Evolutionary conservation across 1,139 yeast species (phyloP).

Genomic region (Ashbya aceris): DNA sequence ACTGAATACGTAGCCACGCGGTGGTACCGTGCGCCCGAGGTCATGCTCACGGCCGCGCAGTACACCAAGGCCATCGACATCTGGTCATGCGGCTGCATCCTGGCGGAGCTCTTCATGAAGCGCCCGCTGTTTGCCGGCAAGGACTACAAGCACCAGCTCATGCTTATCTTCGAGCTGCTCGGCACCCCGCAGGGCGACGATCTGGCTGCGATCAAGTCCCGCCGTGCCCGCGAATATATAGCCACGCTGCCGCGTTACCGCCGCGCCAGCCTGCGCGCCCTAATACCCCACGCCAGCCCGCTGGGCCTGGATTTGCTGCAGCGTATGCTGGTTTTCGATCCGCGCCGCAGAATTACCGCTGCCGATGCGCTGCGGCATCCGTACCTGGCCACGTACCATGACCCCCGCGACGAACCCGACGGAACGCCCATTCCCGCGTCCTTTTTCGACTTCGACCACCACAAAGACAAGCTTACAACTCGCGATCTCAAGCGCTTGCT

Average conservation of each 20-base stretch:
- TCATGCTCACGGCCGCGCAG: slow-evolving; percentile 88
- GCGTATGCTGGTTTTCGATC: slow-evolving; percentile 70
- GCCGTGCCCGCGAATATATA: slow-evolving; percentile 81
- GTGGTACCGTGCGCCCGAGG: slow-evolving; percentile 97
- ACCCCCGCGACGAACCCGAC: slow-evolving; percentile 72
- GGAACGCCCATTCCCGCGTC: slow-evolving; percentile 65
- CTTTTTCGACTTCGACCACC: slow-evolving; percentile 75
- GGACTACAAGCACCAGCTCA: slow-evolving; percentile 85
- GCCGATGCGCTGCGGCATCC: slow-evolving; percentile 78
- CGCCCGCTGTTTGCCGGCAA: slow-evolving; percentile 89
- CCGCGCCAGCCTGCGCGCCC: slow-evolving; percentile 43
- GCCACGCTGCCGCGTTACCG: slow-evolving; percentile 55
- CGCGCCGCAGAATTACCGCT: slow-evolving; percentile 66
- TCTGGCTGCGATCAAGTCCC: slow-evolving; percentile 66
- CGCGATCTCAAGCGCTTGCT: slow-evolving; percentile 63
- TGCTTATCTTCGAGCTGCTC: slow-evolving; percentile 76
- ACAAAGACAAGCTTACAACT: slow-evolving; percentile 59
- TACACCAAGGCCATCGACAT: slow-evolving; percentile 93
- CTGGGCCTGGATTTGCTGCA: slow-evolving; percentile 70
- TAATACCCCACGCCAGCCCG: slow-evolving; percentile 52
- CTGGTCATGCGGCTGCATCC: slow-evolving; percentile 94
- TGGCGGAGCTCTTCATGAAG: slow-evolving; percentile 85
- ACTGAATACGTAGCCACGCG: slow-evolving; percentile 97
- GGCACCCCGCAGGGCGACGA: slow-evolving; percentile 88
- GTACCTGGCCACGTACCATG: slow-evolving; percentile 70